Conservation (phyloP, 176 grass and related monocot species). For the Musa troglodytarum region DNA sequence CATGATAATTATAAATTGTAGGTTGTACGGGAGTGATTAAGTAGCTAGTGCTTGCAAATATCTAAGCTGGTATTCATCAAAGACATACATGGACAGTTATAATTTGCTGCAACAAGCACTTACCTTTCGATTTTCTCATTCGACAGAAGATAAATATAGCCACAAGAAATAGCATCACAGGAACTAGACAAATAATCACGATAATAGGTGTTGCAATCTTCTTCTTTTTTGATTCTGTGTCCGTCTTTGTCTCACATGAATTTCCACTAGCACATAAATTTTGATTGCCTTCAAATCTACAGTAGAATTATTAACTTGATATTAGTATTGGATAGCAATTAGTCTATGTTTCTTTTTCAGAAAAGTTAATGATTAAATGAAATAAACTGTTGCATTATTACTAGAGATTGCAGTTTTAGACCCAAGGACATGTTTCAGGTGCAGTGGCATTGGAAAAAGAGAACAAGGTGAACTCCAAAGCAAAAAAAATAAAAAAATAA, state of each 20-base stretch:
- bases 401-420: neutral
- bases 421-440: too few relatives aligned
- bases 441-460: too few relatives aligned
- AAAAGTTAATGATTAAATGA: neutral
- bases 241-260: neutral
- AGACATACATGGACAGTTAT: neutral
- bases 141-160: neutral
- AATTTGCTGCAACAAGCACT: neutral
- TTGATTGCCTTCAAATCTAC: constrained; percentile 36
- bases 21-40: neutral
- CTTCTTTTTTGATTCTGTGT: neutral
- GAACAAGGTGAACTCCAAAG: too few relatives aligned
- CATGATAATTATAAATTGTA: neutral
- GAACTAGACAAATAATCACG: neutral
- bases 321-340: neutral
- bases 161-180: constrained; percentile 4
- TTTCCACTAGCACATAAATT: constrained; percentile 26
- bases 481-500: too few relatives aligned
- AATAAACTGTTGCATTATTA: neutral
- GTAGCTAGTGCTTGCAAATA: neutral
- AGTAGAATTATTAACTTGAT: neutral
- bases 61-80: neutral
- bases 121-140: constrained; percentile 10
- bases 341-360: neutral
- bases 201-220: constrained; percentile 14